Conservation (phyloP, 306 rosid species). For the Delonix regia region DNA sequence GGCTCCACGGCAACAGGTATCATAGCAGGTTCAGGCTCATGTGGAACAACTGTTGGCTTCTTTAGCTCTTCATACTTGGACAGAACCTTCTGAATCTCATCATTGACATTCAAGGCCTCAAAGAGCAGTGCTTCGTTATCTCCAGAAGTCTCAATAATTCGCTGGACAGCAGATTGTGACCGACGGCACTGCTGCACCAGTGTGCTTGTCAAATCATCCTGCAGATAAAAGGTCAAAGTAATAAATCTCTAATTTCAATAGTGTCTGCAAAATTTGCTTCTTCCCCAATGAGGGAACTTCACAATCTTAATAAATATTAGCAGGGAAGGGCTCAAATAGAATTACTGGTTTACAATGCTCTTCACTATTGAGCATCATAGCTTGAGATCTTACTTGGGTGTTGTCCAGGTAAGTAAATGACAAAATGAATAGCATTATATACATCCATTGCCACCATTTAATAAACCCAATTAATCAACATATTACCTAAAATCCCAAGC, state of each 20-base stretch:
- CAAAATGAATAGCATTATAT: too few relatives aligned
- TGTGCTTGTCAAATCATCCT: conserved; percentile 94
- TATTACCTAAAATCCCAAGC: too few relatives aligned
- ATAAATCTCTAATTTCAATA: conserved; percentile 5
- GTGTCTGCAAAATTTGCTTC: conserved; percentile 29
- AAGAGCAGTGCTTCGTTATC: conserved; percentile 93
- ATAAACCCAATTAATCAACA: too few relatives aligned
- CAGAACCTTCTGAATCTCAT: conserved; percentile 86
- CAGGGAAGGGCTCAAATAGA: background rate
- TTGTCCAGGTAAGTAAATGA: background rate
- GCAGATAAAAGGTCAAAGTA: conserved; percentile 25
- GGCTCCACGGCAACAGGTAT: conserved; percentile 96
- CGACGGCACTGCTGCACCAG: conserved; percentile 89
- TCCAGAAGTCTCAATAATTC: conserved; percentile 79
- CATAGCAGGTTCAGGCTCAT: conserved; percentile 90
- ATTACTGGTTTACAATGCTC: background rate
- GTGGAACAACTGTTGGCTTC: conserved; percentile 53
- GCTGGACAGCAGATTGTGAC: conserved; percentile 64
- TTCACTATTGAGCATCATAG: too few relatives aligned
- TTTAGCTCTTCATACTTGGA: conserved; percentile 77
- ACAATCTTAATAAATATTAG: background rate
- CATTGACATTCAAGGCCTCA: conserved; percentile 92
- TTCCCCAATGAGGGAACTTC: conserved; percentile 18
- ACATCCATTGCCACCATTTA: too few relatives aligned
- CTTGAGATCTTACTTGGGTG: too few relatives aligned